Conservation (phyloP, 306 rosid species). For the Adenanthera pavonina region DNA sequence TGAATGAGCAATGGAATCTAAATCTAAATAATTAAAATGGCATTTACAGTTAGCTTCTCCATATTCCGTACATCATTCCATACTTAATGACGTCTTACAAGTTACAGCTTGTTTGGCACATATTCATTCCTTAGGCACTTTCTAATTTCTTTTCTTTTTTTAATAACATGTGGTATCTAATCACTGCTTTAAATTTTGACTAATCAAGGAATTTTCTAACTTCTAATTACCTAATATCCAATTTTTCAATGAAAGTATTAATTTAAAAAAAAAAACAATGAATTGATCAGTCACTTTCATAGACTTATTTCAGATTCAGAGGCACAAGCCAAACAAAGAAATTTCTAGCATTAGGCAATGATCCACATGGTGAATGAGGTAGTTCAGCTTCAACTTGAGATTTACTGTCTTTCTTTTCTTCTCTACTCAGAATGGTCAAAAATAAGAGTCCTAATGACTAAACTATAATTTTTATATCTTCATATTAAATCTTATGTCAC, state of each 20-base stretch:
- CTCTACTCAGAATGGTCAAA: background rate
- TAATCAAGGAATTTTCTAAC: too few species aligned
- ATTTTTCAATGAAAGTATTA: too few species aligned
- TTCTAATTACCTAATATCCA: background rate
- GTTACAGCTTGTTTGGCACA: too few species aligned
- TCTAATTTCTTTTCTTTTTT: too few species aligned
- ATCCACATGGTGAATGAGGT: background rate
- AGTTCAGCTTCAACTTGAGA: constrained; percentile 2
- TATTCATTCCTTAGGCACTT: background rate
- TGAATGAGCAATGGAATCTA: background rate
- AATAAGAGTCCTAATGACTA: too few species aligned
- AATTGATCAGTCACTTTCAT: background rate
- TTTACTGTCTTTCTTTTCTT: background rate
- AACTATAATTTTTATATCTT: too few species aligned
- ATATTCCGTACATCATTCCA: background rate
- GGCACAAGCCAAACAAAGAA: background rate
- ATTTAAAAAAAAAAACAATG: background rate
- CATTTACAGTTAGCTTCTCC: background rate
- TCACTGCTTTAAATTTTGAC: too few species aligned
- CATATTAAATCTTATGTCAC: too few species aligned
- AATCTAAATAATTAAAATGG: background rate
- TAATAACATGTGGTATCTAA: too few species aligned
- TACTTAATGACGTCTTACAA: too few species aligned
- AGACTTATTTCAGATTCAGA: background rate
- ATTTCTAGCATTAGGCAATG: constrained; percentile 1